phyloP scores from a whole-genome alignment of 352 stramenopile species.

The Phytophthora cactorum region DNA sequence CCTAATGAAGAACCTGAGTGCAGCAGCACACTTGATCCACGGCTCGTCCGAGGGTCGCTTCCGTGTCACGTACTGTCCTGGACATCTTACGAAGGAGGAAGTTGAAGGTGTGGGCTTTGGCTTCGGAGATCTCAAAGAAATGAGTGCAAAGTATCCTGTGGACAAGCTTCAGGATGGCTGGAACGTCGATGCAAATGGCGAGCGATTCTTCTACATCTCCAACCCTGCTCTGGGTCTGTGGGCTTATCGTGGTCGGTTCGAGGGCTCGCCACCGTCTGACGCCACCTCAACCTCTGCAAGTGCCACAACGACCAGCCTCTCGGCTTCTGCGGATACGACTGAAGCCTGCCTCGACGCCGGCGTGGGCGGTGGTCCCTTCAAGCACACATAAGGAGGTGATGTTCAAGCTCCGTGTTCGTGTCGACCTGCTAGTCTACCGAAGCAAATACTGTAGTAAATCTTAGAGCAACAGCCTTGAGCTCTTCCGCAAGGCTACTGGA shows the following conservation, averaged over 20 bases:
- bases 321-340: slow-evolving; percentile 46
- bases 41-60: slow-evolving; percentile 98
- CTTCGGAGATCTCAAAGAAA: slow-evolving; percentile 88
- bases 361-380: slow-evolving; percentile 82
- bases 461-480: slow-evolving; percentile 5
- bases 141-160: slow-evolving; percentile 87
- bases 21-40: slow-evolving; percentile 97
- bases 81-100: slow-evolving; percentile 92
- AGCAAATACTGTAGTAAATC: slow-evolving; percentile 3
- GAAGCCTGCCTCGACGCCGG: slow-evolving; percentile 71
- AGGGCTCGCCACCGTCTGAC: slow-evolving; percentile 40
- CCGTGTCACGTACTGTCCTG: slow-evolving; percentile 94
- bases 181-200: slow-evolving; percentile 85
- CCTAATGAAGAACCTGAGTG: slow-evolving; percentile 95
- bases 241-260: slow-evolving; percentile 89
- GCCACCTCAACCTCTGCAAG: slow-evolving; percentile 13
- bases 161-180: slow-evolving; percentile 92
- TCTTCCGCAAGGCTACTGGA: slow-evolving; percentile 4
- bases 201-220: slow-evolving; percentile 97
- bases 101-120: slow-evolving; percentile 94
- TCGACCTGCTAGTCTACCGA: not conserved
- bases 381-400: slow-evolving; percentile 34
- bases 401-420: not conserved
- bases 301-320: slow-evolving; percentile 37
- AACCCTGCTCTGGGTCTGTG: slow-evolving; percentile 97